Evolutionary conservation across 805 yeast species (phyloP).

Genomic region (Blastobotrys robertii): DNA sequence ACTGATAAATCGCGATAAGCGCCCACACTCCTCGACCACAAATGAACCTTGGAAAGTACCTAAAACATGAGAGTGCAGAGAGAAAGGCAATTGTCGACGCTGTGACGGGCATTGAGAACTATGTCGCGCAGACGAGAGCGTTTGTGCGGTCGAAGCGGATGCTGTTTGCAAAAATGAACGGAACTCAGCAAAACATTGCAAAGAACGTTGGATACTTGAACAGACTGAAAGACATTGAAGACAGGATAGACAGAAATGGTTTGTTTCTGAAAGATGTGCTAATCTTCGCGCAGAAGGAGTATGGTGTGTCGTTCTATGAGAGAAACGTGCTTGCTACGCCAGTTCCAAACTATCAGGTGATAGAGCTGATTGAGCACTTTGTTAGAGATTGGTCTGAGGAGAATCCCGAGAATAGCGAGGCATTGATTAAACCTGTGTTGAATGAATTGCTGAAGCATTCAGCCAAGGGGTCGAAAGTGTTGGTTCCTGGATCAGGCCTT

Average conservation of each 20-base stretch:
- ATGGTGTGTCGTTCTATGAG: conserved; percentile 37
- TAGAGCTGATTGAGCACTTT: conserved; percentile 56
- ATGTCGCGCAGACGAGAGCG: conserved; percentile 7
- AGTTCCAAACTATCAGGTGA: conserved; percentile 9
- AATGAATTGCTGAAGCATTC: conserved; percentile 28
- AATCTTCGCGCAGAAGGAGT: conserved; percentile 26
- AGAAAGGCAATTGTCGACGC: conserved; percentile 13
- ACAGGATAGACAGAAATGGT: conserved; percentile 39
- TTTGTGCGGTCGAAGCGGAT: conserved; percentile 15
- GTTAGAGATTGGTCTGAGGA: conserved; percentile 65
- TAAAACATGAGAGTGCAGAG: conserved; percentile 1
- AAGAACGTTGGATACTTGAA: conserved; percentile 43
- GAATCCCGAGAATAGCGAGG: conserved; percentile 42
- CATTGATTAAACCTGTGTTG: conserved; percentile 44
- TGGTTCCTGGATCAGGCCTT: conserved; percentile 84
- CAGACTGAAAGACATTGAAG: conserved; percentile 43
- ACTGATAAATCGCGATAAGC: too few relatives aligned
- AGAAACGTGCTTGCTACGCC: conserved; percentile 31
- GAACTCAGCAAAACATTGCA: conserved; percentile 49
- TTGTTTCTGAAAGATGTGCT: conserved; percentile 38
- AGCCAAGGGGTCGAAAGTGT: conserved; percentile 28
- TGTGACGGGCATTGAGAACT: conserved; percentile 18
- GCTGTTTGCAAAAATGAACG: conserved; percentile 31
- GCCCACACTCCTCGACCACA: background rate
- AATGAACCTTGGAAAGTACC: background rate